phyloP scores from a whole-genome alignment of 768 basidiomycete genomes.

The Tricholoma flavovirens region DNA sequence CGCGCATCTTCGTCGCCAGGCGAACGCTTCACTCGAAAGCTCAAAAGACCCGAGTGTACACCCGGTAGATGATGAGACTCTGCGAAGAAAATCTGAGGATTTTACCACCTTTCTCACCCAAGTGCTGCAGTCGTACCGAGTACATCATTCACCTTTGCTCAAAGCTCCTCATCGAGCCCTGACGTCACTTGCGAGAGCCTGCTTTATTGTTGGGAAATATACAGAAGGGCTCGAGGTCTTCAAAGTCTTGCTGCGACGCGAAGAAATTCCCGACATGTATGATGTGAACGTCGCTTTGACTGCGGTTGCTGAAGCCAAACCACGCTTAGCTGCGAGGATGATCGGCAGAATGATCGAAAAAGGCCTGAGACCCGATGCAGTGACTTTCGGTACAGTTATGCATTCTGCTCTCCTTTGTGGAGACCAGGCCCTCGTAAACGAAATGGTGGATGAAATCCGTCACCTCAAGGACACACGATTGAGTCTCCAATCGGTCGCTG shows the following conservation, averaged over 20 bases:
- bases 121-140: conserved; percentile 39
- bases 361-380: conserved; percentile 46
- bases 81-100: conserved; percentile 18
- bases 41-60: neutral
- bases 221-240: conserved; percentile 43
- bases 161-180: conserved; percentile 44
- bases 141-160: conserved; percentile 40
- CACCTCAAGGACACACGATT: conserved; percentile 29
- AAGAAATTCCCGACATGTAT: conserved; percentile 51
- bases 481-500: conserved; percentile 43
- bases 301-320: conserved; percentile 44
- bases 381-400: conserved; percentile 58
- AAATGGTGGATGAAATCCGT: conserved; percentile 37
- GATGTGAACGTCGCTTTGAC: conserved; percentile 63
- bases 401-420: conserved; percentile 47
- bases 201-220: conserved; percentile 49
- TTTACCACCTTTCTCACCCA: conserved; percentile 34
- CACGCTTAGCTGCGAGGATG: conserved; percentile 39
- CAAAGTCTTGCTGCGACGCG: conserved; percentile 38
- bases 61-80: conserved; percentile 4
- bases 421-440: conserved; percentile 37
- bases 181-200: conserved; percentile 58
- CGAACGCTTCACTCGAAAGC: conserved; percentile 11
- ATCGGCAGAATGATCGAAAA: conserved; percentile 44
- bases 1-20: conserved; percentile 20